A percentile compares a stretch with the other conserved stretches of the same genome.
phyloP scores from a whole-genome alignment of 75 land plant genomes.

The Cupressus sempervirens region DNA sequence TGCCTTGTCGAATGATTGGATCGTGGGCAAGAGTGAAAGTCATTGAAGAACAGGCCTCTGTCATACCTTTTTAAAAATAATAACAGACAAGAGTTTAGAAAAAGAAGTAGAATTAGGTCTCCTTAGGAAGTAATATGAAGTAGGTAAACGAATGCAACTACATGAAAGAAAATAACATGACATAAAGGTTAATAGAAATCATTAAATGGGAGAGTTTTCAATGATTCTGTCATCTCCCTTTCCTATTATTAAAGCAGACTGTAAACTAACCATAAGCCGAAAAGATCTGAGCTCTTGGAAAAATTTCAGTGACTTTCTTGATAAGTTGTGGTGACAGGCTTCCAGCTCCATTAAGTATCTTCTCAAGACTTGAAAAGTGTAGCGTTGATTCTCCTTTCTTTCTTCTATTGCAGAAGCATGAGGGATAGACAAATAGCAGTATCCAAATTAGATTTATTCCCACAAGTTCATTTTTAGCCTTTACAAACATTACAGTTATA shows the following conservation, averaged over 20 bases:
- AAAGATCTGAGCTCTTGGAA: conserved; percentile 70
- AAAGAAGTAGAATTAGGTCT: background rate
- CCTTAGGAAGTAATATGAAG: background rate
- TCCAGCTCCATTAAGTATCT: conserved; percentile 94
- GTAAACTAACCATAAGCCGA: conserved; percentile 68
- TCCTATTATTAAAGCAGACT: background rate
- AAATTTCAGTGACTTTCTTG: conserved; percentile 38
- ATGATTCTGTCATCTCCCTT: background rate
- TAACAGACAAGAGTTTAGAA: background rate
- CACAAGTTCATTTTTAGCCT: background rate
- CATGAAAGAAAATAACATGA: background rate
- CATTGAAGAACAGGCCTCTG: conserved; percentile 87
- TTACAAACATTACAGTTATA: background rate
- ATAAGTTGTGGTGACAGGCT: conserved; percentile 50
- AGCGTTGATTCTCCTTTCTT: conserved; percentile 18
- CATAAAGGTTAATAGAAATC: background rate
- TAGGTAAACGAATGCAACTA: background rate
- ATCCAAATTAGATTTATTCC: background rate
- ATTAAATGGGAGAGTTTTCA: background rate
- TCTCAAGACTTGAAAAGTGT: conserved; percentile 36
- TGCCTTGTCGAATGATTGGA: conserved; percentile 17
- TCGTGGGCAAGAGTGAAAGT: conserved; percentile 60
- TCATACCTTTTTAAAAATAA: conserved; percentile 67
- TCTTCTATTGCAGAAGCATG: background rate
- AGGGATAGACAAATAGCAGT: background rate